Evolutionary conservation across 441 rosid genomes (phyloP), one percentile per base, ranked within the genome.

Genomic region (Eruca vesicaria): DNA sequence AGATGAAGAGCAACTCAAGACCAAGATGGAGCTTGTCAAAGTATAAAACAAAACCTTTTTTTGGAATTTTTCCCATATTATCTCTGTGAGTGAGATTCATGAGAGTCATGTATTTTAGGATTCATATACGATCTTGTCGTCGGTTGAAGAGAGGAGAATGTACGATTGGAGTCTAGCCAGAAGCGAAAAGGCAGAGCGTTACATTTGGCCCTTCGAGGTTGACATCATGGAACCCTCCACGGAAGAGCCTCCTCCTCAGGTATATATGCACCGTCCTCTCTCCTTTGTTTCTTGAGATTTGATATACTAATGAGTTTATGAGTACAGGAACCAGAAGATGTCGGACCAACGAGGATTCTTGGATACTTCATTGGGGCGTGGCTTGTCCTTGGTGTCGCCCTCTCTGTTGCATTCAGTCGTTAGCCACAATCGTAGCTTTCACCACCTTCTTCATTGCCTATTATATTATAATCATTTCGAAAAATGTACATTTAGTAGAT

Each of bases 81-180:
- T 38, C n/a, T 63, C 56, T 48, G 21, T 16, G 45, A 38, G 59
- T 43, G 23, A 60, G 69, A n/a, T 16, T 67, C 50, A 38, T 55
- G 12, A 1, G 15, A 16, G 15, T 63, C 6, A 19, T 16, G 14
- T 3, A 26, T 62, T 38, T 1, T 45, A 93, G 98, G 96, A 91
- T 59, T 84, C 97, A 0, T 87, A 89, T 76, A 65, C 83, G n/a
- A 86, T 89, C 15, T 26, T 93, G 74, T 91, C 96, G 10, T 45
- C 92, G 0, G 73, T 50, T 63, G 86, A 89, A 50, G 98, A 93
- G 80, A 88, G 93, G 65, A 86, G 98, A 79, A 18, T 93, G 86
- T 93, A 93, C 41, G 97, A 91, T 65, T 93, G 97, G 98, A 93
- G 98, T 82, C 78, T 93, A 86, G 86, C 87, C 1, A 88, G 97